phyloP scores from a whole-genome alignment of 2,329 filamentous ascomycete genomes.

The Aureobasidium sp. region DNA sequence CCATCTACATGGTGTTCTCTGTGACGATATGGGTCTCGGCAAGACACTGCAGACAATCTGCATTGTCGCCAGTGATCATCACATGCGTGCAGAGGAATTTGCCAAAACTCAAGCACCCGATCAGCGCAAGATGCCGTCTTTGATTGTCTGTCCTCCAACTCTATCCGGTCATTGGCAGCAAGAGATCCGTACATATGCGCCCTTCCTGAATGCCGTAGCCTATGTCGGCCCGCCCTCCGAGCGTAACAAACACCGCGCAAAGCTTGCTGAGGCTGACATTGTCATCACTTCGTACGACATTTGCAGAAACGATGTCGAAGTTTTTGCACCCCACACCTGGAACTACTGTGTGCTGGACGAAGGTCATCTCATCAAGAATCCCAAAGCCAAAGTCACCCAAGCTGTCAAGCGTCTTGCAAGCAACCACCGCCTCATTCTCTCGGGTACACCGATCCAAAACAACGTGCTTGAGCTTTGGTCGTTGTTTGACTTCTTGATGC shows the following conservation, averaged over 20 bases:
- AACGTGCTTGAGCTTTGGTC: constrained; percentile 97
- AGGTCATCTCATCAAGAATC: constrained; percentile 97
- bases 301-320: constrained; percentile 87
- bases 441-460: constrained; percentile 95
- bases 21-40: constrained; percentile 97
- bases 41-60: constrained; percentile 97
- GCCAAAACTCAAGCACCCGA: constrained; percentile 74
- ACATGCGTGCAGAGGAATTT: constrained; percentile 85
- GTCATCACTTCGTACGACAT: constrained; percentile 98
- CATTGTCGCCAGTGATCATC: constrained; percentile 96
- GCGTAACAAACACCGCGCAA: constrained; percentile 61
- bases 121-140: constrained; percentile 70
- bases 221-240: constrained; percentile 87
- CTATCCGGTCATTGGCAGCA: constrained; percentile 98
- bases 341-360: constrained; percentile 98
- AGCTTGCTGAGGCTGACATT: constrained; percentile 73
- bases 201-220: constrained; percentile 80
- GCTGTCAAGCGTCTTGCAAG: constrained; percentile 85
- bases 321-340: constrained; percentile 78
- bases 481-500: constrained; percentile 98
- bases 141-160: constrained; percentile 94
- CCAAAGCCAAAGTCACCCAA: constrained; percentile 89
- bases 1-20: constrained; percentile 94
- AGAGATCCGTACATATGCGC: constrained; percentile 90
- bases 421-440: constrained; percentile 93